Evolutionary conservation across 352 stramenopile genomes (phyloP).

Genomic region (Globisporangium radiosum): DNA sequence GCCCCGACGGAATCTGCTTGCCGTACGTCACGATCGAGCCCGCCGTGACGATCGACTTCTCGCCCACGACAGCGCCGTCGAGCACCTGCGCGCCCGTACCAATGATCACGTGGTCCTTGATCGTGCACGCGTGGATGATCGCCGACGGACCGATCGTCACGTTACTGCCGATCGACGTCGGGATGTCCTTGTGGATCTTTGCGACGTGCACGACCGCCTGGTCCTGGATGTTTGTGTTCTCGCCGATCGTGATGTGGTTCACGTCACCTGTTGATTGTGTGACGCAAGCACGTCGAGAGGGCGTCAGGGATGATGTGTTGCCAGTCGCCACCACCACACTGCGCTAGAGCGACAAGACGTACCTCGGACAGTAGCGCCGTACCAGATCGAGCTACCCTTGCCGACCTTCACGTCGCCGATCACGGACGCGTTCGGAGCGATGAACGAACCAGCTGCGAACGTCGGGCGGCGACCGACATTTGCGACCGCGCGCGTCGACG

Average conservation of each 20-base stretch:
- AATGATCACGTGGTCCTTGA: conserved; percentile 90
- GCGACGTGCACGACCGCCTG: conserved; percentile 91
- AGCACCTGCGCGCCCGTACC: conserved; percentile 89
- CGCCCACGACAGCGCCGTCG: conserved; percentile 83
- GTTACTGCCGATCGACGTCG: conserved; percentile 88
- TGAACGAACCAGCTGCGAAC: conserved; percentile 63
- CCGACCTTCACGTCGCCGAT: conserved; percentile 92
- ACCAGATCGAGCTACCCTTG: conserved; percentile 90
- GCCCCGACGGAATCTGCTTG: conserved; percentile 84
- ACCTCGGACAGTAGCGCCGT: conserved; percentile 87
- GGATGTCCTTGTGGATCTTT: conserved; percentile 90
- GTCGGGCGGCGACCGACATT: conserved; percentile 60
- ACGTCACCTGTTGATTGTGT: conserved; percentile 53
- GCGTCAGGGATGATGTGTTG: background rate
- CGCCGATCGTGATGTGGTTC: conserved; percentile 91
- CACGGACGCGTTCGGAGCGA: conserved; percentile 89
- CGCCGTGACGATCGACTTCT: conserved; percentile 86
- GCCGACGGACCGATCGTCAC: conserved; percentile 84
- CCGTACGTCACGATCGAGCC: conserved; percentile 84
- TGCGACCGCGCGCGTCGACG: conserved; percentile 70
- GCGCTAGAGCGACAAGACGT: conserved; percentile 3
- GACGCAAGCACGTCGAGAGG: background rate
- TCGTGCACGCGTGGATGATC: conserved; percentile 89
- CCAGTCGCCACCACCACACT: background rate
- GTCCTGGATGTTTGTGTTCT: conserved; percentile 92